These are phyloP conservation scores for Ophiocordyceps camponoti-floridani DNA, from an alignment of 2,329 filamentous ascomycete species.

Conservation along the genomic window DNA sequence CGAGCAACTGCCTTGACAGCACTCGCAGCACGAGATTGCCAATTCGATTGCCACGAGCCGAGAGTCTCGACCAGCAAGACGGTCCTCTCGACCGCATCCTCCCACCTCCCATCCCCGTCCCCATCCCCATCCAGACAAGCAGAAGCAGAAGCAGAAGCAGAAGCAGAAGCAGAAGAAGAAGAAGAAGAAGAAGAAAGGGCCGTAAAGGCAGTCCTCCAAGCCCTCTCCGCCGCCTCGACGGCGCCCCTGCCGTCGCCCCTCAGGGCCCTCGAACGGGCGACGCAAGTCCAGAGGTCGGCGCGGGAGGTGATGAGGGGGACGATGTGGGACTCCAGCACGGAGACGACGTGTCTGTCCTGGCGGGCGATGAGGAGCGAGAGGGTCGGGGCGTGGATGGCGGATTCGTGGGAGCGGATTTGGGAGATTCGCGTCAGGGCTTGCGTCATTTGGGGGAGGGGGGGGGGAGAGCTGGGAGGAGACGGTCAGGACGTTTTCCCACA, in stretches of 20 bases:
- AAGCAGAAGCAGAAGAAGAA: too few species aligned
- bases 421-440: slow-evolving; percentile 57
- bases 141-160: too few species aligned
- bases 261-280: slow-evolving; percentile 58
- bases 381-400: slow-evolving; percentile 51
- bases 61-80: too few species aligned
- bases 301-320: slow-evolving; percentile 72
- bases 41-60: too few species aligned
- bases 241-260: slow-evolving; percentile 51
- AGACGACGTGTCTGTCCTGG: not conserved
- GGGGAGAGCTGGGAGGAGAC: slow-evolving; percentile 68
- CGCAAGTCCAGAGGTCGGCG: slow-evolving; percentile 57
- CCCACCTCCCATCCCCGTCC: slow-evolving; percentile 10
- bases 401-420: slow-evolving; percentile 63
- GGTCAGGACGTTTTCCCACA: slow-evolving; percentile 93
- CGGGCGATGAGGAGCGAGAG: slow-evolving; percentile 37
- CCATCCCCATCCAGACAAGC: slow-evolving; percentile 21
- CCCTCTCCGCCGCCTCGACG: slow-evolving; percentile 73
- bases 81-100: too few species aligned
- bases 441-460: slow-evolving; percentile 56
- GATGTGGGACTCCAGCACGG: slow-evolving; percentile 40
- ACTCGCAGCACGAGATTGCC: too few species aligned
- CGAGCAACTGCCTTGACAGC: too few species aligned
- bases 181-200: too few species aligned
- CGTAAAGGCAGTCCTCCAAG: slow-evolving; percentile 57